These are phyloP conservation scores for Capronia coronata DNA, from an alignment of 2,329 filamentous ascomycete genomes.

Conservation along the genomic window DNA sequence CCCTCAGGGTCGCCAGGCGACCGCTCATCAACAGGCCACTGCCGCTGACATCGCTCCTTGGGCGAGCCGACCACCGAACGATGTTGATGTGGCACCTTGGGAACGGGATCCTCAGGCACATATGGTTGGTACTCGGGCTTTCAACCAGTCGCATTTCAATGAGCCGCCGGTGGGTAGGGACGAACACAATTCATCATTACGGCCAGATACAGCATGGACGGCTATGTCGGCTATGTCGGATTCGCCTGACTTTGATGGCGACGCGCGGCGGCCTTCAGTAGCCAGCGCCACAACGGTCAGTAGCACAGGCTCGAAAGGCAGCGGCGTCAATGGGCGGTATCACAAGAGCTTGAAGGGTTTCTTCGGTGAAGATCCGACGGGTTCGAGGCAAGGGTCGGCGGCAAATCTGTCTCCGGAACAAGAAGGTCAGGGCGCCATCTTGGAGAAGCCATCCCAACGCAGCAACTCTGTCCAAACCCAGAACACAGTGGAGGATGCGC, in stretches of 20 bases:
- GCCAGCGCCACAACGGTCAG: slow-evolving; percentile 83
- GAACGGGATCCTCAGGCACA: slow-evolving; percentile 28
- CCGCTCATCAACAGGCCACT: slow-evolving; percentile 9
- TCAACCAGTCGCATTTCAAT: slow-evolving; percentile 25
- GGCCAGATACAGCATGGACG: slow-evolving; percentile 50
- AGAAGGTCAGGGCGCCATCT: slow-evolving; percentile 52
- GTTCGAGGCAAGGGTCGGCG: slow-evolving; percentile 36
- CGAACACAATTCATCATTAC: slow-evolving; percentile 62
- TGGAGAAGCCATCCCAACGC: slow-evolving; percentile 52
- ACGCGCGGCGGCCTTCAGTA: slow-evolving; percentile 77
- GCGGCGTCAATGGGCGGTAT: slow-evolving; percentile 61
- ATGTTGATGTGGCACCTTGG: slow-evolving; percentile 31
- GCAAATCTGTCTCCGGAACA: slow-evolving; percentile 51
- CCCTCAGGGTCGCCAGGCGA: slow-evolving; percentile 24
- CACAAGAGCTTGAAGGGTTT: slow-evolving; percentile 82
- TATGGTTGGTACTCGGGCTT: slow-evolving; percentile 21
- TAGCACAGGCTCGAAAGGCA: slow-evolving; percentile 73
- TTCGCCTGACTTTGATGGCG: slow-evolving; percentile 55
- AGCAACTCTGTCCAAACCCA: slow-evolving; percentile 75
- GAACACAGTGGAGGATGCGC: slow-evolving; percentile 40
- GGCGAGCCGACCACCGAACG: slow-evolving; percentile 27
- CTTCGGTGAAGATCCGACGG: slow-evolving; percentile 82
- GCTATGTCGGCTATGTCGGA: slow-evolving; percentile 51
- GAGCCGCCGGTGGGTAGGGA: slow-evolving; percentile 27
- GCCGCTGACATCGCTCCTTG: slow-evolving; percentile 32